Evolutionary conservation across 2,329 filamentous ascomycete species (phyloP).

Genomic region (Alternaria alternata): DNA sequence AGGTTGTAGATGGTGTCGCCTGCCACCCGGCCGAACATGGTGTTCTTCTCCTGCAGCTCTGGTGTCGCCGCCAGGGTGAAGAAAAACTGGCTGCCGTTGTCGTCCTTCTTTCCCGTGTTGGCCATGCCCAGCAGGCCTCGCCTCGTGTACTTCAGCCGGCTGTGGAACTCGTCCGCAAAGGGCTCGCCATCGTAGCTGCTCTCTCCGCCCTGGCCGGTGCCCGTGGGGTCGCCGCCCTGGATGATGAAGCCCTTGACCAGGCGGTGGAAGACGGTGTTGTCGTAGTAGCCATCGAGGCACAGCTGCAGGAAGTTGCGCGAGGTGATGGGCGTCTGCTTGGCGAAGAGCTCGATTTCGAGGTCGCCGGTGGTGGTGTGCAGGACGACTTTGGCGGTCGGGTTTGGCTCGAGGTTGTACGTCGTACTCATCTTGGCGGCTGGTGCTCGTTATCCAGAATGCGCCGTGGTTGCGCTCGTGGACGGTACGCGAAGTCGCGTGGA

Average conservation of each 20-base stretch:
- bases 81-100: constrained; percentile 97
- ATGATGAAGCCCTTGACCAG: constrained; percentile 91
- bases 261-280: constrained; percentile 91
- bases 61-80: constrained; percentile 84
- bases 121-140: constrained; percentile 95
- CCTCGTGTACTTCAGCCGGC: constrained; percentile 89
- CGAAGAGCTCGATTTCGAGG: constrained; percentile 90
- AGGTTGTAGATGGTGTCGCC: constrained; percentile 97
- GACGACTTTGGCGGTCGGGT: constrained; percentile 89
- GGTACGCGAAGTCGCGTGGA: constrained; percentile 10
- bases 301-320: constrained; percentile 96
- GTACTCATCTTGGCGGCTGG: constrained; percentile 71
- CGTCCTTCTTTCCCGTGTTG: constrained; percentile 78
- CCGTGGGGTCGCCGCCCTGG: constrained; percentile 93
- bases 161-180: constrained; percentile 91
- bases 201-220: constrained; percentile 89
- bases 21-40: constrained; percentile 88
- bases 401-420: constrained; percentile 93
- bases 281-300: constrained; percentile 94
- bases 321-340: constrained; percentile 89
- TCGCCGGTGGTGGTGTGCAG: constrained; percentile 91
- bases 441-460: neutral
- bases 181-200: constrained; percentile 87
- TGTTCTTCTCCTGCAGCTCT: constrained; percentile 89
- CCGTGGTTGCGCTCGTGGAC: neutral